Conservation (phyloP, 331 rosid genomes). For the Quercus tomentella region DNA sequence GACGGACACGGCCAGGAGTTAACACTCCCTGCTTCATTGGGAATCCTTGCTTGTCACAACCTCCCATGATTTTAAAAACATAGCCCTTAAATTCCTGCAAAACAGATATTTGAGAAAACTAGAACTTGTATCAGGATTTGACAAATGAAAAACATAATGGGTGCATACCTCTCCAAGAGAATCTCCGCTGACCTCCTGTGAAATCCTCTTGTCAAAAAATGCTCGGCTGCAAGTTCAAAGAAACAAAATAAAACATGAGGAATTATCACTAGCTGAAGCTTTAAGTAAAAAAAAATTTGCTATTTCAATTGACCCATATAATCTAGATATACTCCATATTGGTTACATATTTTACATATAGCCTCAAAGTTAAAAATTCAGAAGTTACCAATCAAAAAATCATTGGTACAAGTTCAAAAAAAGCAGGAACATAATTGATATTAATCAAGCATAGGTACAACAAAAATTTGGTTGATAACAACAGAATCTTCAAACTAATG, state of each 20-base stretch:
- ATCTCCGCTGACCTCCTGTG: conserved; percentile 45
- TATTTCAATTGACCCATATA: not conserved
- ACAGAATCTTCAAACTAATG: not conserved
- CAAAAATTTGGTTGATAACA: not conserved
- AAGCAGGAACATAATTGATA: not conserved
- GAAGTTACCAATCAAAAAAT: not conserved
- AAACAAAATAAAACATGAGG: not conserved
- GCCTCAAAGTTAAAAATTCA: not conserved
- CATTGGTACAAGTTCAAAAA: not conserved
- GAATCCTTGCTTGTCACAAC: conserved; percentile 63
- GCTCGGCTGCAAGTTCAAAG: conserved; percentile 16
- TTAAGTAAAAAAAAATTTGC: not conserved
- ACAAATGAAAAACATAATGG: not conserved
- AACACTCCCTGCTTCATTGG: conserved; percentile 67
- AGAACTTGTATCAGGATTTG: not conserved
- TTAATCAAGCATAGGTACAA: not conserved
- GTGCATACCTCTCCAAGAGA: conserved; percentile 27
- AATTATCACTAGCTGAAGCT: not conserved
- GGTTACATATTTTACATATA: not conserved
- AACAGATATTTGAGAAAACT: not conserved
- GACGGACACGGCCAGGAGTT: conserved; percentile 53
- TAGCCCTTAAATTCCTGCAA: conserved; percentile 49
- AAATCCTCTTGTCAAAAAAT: conserved; percentile 42
- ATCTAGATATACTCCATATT: not conserved
- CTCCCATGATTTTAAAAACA: conserved; percentile 56